Evolutionary conservation across 1,284 basidiomycete species (phyloP), one percentile per base, ranked within the genome.

Genomic region (Tilletia indica): DNA sequence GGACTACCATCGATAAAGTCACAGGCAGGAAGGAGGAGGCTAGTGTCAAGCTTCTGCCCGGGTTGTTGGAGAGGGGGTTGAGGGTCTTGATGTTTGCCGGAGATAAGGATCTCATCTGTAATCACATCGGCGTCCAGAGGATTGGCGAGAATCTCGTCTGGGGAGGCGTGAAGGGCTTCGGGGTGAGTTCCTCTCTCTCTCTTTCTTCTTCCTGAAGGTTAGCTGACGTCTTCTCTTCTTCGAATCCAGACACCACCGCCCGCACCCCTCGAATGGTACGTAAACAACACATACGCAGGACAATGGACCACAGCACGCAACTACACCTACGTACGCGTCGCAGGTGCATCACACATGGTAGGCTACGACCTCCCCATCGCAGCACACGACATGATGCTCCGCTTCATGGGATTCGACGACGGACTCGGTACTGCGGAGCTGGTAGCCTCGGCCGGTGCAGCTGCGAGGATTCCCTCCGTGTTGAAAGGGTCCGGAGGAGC

Each of bases 61-160:
- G 87, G 2, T 87, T 99, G 3, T 86, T 98, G 39, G 88, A 90
- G 73, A 89, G 89, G 4, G 79, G 79, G 68, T 89, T 98, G 31
- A 90, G 90, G 0, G 88, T 98, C n/a, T 83, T 99, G 81, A 87
- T 99, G 68, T 99, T 97, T 80, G 94, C 91, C 0, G 96, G 96
- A 16, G 94, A 96, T 82, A 92, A 98, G 85, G 96, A 99, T 84
- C 87, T 96, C 68, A 96, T 98, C 76, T 99, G 82, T 78, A 98
- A 98, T 84, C 91, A 97, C 82, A 88, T 96, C 71, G 96, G 96
- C 2, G 88, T 94, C 68, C 93, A 97, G 85, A 89, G 88, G 72
- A 90, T 93, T 87, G 92, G 97, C 48, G 90, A 92, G 72, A 86
- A 88, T 34, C 87, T 99, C 87, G 87, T 87, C 2, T 99, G 96